These are phyloP conservation scores for Eutypa lata DNA, from an alignment of 2,329 filamentous ascomycete species.

Conservation along the genomic window DNA sequence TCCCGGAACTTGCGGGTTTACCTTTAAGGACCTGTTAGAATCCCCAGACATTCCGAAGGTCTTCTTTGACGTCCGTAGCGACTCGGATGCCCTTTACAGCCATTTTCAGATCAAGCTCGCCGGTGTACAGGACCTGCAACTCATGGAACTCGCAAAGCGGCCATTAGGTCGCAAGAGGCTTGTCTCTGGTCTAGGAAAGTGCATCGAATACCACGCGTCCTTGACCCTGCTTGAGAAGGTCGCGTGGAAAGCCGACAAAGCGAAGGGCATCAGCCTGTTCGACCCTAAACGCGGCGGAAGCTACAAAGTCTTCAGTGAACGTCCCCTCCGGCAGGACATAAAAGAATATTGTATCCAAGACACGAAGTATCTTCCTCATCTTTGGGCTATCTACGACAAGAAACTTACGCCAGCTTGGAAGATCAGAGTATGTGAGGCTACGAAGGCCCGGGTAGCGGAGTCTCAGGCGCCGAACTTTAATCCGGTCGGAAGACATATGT, in stretches of 20 bases:
- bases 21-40: conserved; percentile 43
- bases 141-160: conserved; percentile 47
- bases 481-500: conserved; percentile 27
- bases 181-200: conserved; percentile 24
- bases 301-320: conserved; percentile 44
- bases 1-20: not conserved
- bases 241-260: conserved; percentile 33
- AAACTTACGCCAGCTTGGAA: conserved; percentile 16
- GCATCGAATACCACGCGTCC: conserved; percentile 26
- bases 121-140: conserved; percentile 50
- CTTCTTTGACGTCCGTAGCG: conserved; percentile 57
- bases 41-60: conserved; percentile 41
- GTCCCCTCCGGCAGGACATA: conserved; percentile 39
- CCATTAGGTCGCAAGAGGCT: not conserved
- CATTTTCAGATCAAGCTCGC: conserved; percentile 40
- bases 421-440: conserved; percentile 22
- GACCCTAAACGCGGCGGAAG: conserved; percentile 38
- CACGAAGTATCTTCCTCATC: conserved; percentile 36
- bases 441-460: conserved; percentile 22
- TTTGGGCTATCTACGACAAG: conserved; percentile 27
- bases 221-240: conserved; percentile 8
- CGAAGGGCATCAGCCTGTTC: conserved; percentile 35
- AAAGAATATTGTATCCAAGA: conserved; percentile 45
- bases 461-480: conserved; percentile 27
- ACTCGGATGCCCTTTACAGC: conserved; percentile 52